Conservation (phyloP, 768 basidiomycete genomes). For the Epithele typhae region DNA sequence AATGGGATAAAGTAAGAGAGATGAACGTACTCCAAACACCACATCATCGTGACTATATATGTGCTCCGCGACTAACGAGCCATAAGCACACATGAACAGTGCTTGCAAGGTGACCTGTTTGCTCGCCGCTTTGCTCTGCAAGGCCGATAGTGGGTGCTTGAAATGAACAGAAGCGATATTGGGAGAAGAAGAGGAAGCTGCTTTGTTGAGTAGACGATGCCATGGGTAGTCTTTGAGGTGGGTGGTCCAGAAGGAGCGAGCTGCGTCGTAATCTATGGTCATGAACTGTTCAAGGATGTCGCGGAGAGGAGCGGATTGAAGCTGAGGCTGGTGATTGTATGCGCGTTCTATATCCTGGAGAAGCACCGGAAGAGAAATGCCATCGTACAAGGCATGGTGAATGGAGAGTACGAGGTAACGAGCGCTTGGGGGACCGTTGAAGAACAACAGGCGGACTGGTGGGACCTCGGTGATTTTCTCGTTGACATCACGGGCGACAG, state of each 20-base stretch:
- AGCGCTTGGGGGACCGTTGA: slow-evolving; percentile 11
- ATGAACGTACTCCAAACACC: slow-evolving; percentile 28
- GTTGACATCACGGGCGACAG: slow-evolving; percentile 24
- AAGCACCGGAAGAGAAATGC: slow-evolving; percentile 26
- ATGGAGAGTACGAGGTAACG: slow-evolving; percentile 26
- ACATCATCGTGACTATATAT: slow-evolving; percentile 25
- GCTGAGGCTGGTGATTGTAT: slow-evolving; percentile 11
- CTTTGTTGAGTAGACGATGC: slow-evolving; percentile 7
- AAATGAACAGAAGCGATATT: slow-evolving; percentile 5
- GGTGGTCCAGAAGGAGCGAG: slow-evolving; percentile 22
- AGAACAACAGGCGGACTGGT: slow-evolving; percentile 17
- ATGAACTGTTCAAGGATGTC: slow-evolving; percentile 23
- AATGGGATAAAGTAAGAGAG: too few relatives aligned
- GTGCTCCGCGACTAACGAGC: slow-evolving; percentile 21
- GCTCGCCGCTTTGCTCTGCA: slow-evolving; percentile 19
- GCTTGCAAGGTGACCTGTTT: slow-evolving; percentile 30
- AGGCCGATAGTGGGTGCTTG: slow-evolving; percentile 13
- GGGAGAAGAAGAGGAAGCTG: slow-evolving; percentile 9
- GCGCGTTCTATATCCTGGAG: slow-evolving; percentile 25
- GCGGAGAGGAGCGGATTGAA: slow-evolving; percentile 11
- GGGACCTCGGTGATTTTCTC: slow-evolving; percentile 5
- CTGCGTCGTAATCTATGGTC: slow-evolving; percentile 10
- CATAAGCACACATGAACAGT: slow-evolving; percentile 26
- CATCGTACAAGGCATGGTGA: slow-evolving; percentile 32
- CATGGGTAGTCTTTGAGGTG: slow-evolving; percentile 19